Evolutionary conservation across 495 filamentous ascomycete species (phyloP), one percentile per base, ranked within the genome.

Genomic region (Daldinia vernicosa): DNA sequence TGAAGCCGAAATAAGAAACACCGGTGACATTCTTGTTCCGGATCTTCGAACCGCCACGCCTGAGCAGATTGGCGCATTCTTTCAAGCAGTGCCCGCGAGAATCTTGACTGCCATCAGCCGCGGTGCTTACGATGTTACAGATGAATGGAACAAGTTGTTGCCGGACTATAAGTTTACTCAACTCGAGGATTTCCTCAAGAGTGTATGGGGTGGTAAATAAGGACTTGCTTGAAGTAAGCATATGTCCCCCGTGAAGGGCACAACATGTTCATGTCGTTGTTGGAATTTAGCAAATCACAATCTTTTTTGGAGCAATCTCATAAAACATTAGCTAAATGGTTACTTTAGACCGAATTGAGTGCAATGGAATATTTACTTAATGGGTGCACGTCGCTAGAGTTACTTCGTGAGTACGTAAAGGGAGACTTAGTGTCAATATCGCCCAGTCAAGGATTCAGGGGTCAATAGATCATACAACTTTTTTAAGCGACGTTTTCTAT

Each of bases 131-230:
- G 66, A 69, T 54, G 79, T 83, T 0, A 82, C 82, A 35, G 82
- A 86, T 56, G 84, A 82, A 62, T 85, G 80, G 76, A 89, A 89
- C 68, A 72, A 71, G 22, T 40, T 87, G 30, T 56, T 89, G 30
- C 84, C 86, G 0, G 82, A 86, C 32, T 86, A 84, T 57, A 69
- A 84, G 74, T 85, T 87, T 55, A 83, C 78, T 17, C 15, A 75
- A 28, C 63, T 76, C 3, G 82, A 84, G 62, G 80, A 83, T 0
- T 88, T 87, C 59, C 57, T 88, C 19, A 65, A 69, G 1, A 57
- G 80, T 50, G 75, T 69, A 0, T 89, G 86, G 86, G 51, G 62
- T 6, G 81, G 77, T 6, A 84, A 82, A 24, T 69, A 28, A 57
- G 43, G 17, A 24, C 7, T 0, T 12, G 3, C 3, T 4, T 47